Percentiles rank a stretch among this genome's conserved stretches.
phyloP scores from a whole-genome alignment of 2,329 filamentous ascomycete genomes.

The Tothia fuscella region DNA sequence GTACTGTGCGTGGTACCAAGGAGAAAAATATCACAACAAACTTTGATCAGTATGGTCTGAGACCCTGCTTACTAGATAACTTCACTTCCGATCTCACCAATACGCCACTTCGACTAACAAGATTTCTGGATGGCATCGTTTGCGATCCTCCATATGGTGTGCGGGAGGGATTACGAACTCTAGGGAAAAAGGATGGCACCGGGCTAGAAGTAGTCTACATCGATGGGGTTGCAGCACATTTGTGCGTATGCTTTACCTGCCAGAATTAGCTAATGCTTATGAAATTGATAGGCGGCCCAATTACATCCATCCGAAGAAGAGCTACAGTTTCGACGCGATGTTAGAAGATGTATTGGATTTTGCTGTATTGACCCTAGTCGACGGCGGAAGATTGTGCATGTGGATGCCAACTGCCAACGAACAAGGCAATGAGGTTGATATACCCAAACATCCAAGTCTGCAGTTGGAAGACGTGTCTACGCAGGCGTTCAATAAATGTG shows the following conservation, averaged over 20 bases:
- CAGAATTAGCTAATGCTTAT: constrained; percentile 8
- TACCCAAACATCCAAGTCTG: constrained; percentile 66
- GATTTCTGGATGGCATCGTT: constrained; percentile 76
- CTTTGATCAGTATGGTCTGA: constrained; percentile 70
- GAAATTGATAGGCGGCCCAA: constrained; percentile 37
- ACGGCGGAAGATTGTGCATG: constrained; percentile 70
- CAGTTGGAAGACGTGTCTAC: constrained; percentile 64
- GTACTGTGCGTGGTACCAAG: constrained; percentile 64
- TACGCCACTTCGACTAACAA: constrained; percentile 49
- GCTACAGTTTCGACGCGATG: constrained; percentile 86
- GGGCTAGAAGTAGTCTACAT: constrained; percentile 46
- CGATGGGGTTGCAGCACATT: constrained; percentile 57
- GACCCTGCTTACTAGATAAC: constrained; percentile 55
- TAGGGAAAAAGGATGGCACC: constrained; percentile 58
- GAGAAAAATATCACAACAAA: constrained; percentile 54
- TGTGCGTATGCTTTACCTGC: constrained; percentile 34
- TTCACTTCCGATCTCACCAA: constrained; percentile 86
- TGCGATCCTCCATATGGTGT: constrained; percentile 97
- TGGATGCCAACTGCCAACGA: constrained; percentile 83
- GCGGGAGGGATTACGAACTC: constrained; percentile 76
- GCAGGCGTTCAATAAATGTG: constrained; percentile 85
- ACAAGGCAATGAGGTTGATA: constrained; percentile 54
- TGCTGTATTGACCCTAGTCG: constrained; percentile 62
- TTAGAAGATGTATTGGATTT: constrained; percentile 83
- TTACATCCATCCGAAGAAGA: constrained; percentile 79